Conservation (phyloP, 140 eudicot genomes). For the Flaveria floridana region DNA sequence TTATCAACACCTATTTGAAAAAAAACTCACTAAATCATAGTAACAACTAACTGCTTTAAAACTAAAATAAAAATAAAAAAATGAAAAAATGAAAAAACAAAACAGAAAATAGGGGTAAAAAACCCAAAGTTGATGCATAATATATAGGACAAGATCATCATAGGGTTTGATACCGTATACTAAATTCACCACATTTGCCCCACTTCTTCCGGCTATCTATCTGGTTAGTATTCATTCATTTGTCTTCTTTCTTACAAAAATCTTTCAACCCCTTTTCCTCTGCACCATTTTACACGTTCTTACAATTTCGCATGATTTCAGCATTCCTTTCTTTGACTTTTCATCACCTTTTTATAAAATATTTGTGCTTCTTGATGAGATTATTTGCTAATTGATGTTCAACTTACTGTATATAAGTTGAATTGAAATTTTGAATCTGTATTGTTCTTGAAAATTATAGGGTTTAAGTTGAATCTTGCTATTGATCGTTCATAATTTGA, state of each 20-base stretch:
- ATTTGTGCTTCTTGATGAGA: conserved; percentile 17
- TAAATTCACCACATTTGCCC: conserved; percentile 34
- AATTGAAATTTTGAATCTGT: not conserved
- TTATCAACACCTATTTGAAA: no score
- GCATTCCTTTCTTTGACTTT: conserved; percentile 24
- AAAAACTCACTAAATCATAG: no score
- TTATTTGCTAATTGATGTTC: not conserved
- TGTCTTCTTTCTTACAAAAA: conserved; percentile 27
- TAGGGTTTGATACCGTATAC: not conserved
- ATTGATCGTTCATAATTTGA: conserved; percentile 9
- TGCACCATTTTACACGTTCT: conserved; percentile 11
- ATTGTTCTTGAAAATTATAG: conserved; percentile 14
- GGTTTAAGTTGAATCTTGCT: conserved; percentile 16
- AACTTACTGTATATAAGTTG: not conserved
- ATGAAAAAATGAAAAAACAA: no score
- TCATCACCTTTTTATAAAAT: conserved; percentile 8
- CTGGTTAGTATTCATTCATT: conserved; percentile 28
- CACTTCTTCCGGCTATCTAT: conserved; percentile 27
- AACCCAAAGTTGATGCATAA: no score
- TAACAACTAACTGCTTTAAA: no score
- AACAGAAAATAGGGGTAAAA: no score
- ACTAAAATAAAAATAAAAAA: no score
- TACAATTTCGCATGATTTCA: conserved; percentile 10
- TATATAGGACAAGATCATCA: not conserved
- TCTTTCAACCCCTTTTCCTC: conserved; percentile 28